phyloP scores from a whole-genome alignment of 176 grass and related monocot species.

The Avena insularis region DNA sequence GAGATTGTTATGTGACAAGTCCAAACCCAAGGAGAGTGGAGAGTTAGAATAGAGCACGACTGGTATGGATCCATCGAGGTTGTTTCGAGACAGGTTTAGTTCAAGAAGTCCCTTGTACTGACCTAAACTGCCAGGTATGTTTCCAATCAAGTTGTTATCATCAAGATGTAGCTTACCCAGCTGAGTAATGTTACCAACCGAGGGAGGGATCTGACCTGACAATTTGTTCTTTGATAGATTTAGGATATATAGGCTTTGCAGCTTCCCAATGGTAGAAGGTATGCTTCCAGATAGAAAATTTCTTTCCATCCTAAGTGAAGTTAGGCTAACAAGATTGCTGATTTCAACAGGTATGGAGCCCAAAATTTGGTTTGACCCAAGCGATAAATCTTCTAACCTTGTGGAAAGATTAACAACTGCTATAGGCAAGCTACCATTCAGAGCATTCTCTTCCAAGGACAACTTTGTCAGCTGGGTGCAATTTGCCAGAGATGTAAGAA shows the following conservation, averaged over 20 bases:
- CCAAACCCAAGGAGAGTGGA: background rate
- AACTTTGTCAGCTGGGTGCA: constrained; percentile 26
- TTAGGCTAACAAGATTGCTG: constrained; percentile 48
- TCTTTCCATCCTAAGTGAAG: constrained; percentile 31
- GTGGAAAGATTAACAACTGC: constrained; percentile 44
- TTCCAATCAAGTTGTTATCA: constrained; percentile 50
- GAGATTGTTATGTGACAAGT: constrained; percentile 14
- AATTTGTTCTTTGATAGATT: constrained; percentile 57
- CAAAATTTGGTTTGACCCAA: constrained; percentile 46
- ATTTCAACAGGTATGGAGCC: constrained; percentile 49
- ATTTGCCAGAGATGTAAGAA: constrained; percentile 26
- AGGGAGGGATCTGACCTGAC: constrained; percentile 51
- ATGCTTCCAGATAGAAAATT: constrained; percentile 60
- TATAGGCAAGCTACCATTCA: constrained; percentile 35
- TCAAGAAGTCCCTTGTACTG: constrained; percentile 33
- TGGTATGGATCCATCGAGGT: constrained; percentile 24
- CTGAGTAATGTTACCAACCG: constrained; percentile 45
- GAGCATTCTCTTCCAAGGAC: constrained; percentile 31
- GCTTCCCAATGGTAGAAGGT: constrained; percentile 48
- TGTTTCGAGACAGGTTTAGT: constrained; percentile 48
- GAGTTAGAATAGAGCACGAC: background rate
- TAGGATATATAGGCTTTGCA: constrained; percentile 34
- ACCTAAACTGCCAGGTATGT: constrained; percentile 45
- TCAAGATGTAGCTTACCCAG: constrained; percentile 44
- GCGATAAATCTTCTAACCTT: constrained; percentile 16